phyloP scores from a whole-genome alignment of 805 yeast species.

The Candida ficus region DNA sequence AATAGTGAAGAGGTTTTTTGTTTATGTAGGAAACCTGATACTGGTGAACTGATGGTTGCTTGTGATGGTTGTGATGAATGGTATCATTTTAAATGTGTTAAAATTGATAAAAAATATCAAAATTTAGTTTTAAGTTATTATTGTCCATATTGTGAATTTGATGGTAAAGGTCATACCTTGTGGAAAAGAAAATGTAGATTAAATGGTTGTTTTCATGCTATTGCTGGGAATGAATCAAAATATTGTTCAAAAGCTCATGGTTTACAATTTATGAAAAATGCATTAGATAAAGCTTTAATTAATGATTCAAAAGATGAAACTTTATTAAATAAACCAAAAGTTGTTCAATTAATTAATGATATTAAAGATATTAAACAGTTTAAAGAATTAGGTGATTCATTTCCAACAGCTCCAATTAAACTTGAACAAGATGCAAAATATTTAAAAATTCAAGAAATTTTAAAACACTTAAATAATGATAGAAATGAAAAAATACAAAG shows the following conservation, averaged over 20 bases:
- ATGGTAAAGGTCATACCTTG: conserved; percentile 40
- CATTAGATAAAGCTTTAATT: conserved; percentile 2
- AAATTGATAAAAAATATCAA: conserved; percentile 43
- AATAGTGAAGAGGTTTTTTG: conserved; percentile 68
- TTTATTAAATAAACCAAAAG: conserved; percentile 6
- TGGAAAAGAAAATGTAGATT: conserved; percentile 80
- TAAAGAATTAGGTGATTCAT: conserved; percentile 28
- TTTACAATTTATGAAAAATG: conserved; percentile 11
- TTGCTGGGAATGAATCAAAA: conserved; percentile 44
- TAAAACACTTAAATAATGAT: neutral
- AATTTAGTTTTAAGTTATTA: conserved; percentile 57
- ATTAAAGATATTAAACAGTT: conserved; percentile 18
- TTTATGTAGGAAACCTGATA: conserved; percentile 71
- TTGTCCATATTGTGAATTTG: conserved; percentile 66
- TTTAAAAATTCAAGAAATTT: neutral
- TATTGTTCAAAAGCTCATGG: conserved; percentile 80
- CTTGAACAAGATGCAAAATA: conserved; percentile 14
- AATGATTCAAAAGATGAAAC: neutral
- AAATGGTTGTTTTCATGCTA: conserved; percentile 50
- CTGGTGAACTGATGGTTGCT: conserved; percentile 83
- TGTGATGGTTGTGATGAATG: conserved; percentile 96
- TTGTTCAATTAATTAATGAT: conserved; percentile 12
- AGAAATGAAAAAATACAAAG: conserved; percentile 8
- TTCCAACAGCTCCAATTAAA: conserved; percentile 39
- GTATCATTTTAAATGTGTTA: conserved; percentile 83